Evolutionary conservation across 2,329 filamentous ascomycete species (phyloP), one percentile per base, ranked within the genome.

Genomic region (Fusarium nanum): DNA sequence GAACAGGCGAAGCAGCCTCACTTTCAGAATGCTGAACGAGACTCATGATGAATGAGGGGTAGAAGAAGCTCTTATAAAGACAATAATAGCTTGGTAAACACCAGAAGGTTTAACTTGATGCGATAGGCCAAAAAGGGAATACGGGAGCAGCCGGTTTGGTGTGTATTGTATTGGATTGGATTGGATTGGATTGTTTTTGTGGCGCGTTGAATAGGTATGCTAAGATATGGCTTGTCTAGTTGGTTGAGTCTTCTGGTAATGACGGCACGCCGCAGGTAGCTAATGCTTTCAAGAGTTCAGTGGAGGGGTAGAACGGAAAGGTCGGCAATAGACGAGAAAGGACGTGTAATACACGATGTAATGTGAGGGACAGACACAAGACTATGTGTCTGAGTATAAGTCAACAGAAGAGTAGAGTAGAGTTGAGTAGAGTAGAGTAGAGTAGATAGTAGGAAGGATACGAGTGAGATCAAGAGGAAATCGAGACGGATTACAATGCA

Each of bases 1-100:
- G 80, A 34, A 75, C 62, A 18, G 70, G 50, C 46, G 72, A 70
- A 34, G 68, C 28, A 64, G 71, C 64, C 69, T 75, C 73, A 52
- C 54, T 73, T 66, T 60, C 60, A 37, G 63, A 59, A 41, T 52
- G 48, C 45, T 73, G 68, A 47, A 60, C 54, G 20, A 70, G 56
- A 70, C 61, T 76, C 73, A 75, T 75, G 66, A 64, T 73, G 72
- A 54, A 57, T 53, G 65, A 60, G 53, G 61, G 61, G 60, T 58
- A 71, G 67, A 56, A 67, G 61, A 45, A 61, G 52, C 41, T 57
- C 49, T 60, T 41, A 46, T 37, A 53, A 40, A 41, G 14, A 27
- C 14, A 44, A 23, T 23, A 23, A 23, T 44, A 44, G 41, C 16
- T 23, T 23, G 41, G 41, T 44, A 44, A 44, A 22, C 22, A 18